A percentile compares a stretch with the other conserved stretches of the same genome.
These are phyloP conservation scores for Paramyrothecium roridum DNA, from an alignment of 2,329 filamentous ascomycete genomes.

Conservation along the genomic window DNA sequence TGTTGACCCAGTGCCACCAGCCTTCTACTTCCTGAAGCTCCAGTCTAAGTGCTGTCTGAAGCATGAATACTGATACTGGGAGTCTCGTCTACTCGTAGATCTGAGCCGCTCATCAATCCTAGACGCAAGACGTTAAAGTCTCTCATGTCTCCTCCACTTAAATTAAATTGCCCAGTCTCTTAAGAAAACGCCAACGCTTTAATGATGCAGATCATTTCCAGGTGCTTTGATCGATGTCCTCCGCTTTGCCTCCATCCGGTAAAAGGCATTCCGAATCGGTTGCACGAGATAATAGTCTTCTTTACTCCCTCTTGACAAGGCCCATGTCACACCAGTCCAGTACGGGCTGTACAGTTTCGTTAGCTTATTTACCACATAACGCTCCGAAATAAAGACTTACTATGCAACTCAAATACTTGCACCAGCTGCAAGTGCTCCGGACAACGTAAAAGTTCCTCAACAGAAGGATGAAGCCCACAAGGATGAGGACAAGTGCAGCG, in stretches of 20 bases:
- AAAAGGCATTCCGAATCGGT: no score
- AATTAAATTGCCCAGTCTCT: neutral
- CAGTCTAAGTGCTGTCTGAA: no score
- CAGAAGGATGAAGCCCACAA: conserved; percentile 82
- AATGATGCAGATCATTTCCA: conserved; percentile 12
- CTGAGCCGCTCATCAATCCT: neutral
- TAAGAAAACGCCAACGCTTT: conserved; percentile 29
- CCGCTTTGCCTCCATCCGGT: no score
- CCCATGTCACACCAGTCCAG: conserved; percentile 65
- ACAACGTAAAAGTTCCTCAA: conserved; percentile 88
- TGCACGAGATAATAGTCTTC: no score
- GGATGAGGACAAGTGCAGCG: conserved; percentile 72
- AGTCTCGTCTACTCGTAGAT: neutral
- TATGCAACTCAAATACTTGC: conserved; percentile 90
- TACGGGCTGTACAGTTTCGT: conserved; percentile 45
- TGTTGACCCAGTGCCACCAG: no score
- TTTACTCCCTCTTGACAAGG: conserved; percentile 20
- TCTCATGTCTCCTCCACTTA: neutral
- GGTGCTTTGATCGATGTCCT: neutral
- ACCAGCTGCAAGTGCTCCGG: conserved; percentile 78
- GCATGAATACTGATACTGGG: no score
- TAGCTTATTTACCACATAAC: conserved; percentile 10
- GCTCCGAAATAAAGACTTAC: conserved; percentile 52
- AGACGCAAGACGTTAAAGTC: neutral
- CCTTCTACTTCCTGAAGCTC: no score